Conservation (phyloP, 257 asterid genomes). For the Mitragyna speciosa region DNA sequence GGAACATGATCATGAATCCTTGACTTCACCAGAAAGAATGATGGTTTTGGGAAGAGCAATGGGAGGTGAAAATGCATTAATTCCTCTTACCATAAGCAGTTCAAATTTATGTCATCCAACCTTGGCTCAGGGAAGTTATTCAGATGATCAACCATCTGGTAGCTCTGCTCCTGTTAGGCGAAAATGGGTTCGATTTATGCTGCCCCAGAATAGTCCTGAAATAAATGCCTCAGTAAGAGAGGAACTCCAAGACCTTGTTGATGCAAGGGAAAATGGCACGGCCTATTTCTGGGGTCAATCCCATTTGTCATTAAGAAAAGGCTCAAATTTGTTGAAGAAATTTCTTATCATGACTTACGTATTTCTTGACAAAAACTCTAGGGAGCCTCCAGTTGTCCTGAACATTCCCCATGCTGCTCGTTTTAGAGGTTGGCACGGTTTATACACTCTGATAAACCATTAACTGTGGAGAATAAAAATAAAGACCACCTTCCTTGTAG, state of each 20-base stretch:
- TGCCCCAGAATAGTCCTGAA: constrained; percentile 59
- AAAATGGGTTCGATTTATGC: constrained; percentile 58
- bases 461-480: neutral
- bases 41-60: constrained; percentile 53
- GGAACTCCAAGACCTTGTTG: constrained; percentile 71
- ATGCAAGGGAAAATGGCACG: constrained; percentile 82
- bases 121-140: constrained; percentile 23
- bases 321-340: constrained; percentile 67
- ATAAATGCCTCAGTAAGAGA: constrained; percentile 49
- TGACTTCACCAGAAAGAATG: constrained; percentile 64
- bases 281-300: constrained; percentile 87
- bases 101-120: constrained; percentile 11
- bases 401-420: constrained; percentile 87
- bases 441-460: constrained; percentile 46
- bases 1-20: constrained; percentile 49
- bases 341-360: constrained; percentile 51
- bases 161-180: constrained; percentile 21
- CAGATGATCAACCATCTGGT: constrained; percentile 31
- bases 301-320: constrained; percentile 56
- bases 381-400: constrained; percentile 76
- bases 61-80: constrained; percentile 51
- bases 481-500: neutral
- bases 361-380: constrained; percentile 70
- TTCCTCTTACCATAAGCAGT: constrained; percentile 38
- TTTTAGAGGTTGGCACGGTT: constrained; percentile 77